A percentile compares a stretch with the other conserved stretches of the same genome.
Conservation (phyloP, 352 stramenopile species). For the Pythium rhizo-oryzae region DNA sequence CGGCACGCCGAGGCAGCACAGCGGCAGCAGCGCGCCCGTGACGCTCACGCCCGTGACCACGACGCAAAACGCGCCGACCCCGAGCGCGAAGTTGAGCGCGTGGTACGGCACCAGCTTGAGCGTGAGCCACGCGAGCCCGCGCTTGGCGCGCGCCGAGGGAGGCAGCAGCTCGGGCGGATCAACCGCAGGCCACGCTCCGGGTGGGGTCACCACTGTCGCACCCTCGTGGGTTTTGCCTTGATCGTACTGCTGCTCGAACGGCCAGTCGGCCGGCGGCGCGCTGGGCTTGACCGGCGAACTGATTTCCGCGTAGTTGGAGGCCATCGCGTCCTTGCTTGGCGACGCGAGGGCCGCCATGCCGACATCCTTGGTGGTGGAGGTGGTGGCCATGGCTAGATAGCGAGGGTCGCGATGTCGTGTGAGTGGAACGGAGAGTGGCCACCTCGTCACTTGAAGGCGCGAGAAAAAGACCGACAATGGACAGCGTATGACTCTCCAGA, state of each 20-base stretch:
- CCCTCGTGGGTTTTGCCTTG: too few species aligned
- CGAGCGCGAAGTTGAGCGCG: conserved; percentile 5
- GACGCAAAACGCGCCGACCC: background rate
- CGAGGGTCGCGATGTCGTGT: too few species aligned
- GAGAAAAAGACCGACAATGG: too few species aligned
- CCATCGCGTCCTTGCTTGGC: background rate
- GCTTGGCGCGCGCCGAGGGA: background rate
- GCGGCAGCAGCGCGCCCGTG: background rate
- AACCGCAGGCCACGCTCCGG: too few species aligned
- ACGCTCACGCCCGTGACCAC: background rate
- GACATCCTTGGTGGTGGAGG: background rate
- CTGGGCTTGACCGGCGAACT: conserved; percentile 5
- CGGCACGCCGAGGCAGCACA: conserved; percentile 9
- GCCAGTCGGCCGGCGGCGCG: background rate
- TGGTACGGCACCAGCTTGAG: conserved; percentile 36
- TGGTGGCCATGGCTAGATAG: too few species aligned
- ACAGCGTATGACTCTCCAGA: too few species aligned
- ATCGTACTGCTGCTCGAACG: background rate
- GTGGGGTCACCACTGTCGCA: too few species aligned
- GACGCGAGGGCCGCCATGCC: background rate
- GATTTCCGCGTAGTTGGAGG: too few species aligned
- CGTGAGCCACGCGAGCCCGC: conserved; percentile 1
- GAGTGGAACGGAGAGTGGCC: too few species aligned
- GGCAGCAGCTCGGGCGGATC: background rate
- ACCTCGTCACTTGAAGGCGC: too few species aligned